These are phyloP conservation scores for Pseudevernia furfuracea DNA, from an alignment of 495 filamentous ascomycete species.

Conservation along the genomic window DNA sequence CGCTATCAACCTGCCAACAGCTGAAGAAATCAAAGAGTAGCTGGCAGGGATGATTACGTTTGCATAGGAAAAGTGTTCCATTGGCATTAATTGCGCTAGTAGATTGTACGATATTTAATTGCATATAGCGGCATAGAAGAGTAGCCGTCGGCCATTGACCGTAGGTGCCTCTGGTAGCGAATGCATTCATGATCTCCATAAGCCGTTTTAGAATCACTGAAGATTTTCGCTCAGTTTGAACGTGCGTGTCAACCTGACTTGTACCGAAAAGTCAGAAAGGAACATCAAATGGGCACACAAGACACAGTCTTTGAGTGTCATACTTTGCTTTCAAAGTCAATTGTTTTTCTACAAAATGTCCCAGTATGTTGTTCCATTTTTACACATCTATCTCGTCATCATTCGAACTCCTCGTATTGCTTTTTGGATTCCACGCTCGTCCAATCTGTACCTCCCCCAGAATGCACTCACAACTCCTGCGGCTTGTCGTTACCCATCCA, in stretches of 20 bases:
- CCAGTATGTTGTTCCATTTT: not conserved
- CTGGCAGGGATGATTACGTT: not conserved
- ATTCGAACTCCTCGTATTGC: not conserved
- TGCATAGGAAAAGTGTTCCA: not conserved
- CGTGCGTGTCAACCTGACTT: not conserved
- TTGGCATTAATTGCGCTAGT: not conserved
- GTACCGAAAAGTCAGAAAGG: accelerated
- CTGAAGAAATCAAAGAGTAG: conserved; percentile 37
- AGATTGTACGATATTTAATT: not conserved
- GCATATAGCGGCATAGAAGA: not conserved
- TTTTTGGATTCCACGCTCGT: not conserved
- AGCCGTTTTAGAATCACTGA: not conserved
- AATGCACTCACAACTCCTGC: conserved; percentile 1
- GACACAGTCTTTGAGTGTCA: not conserved
- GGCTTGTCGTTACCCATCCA: conserved; percentile 34
- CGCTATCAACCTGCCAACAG: conserved; percentile 60
- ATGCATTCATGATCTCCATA: not conserved
- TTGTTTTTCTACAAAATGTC: not conserved
- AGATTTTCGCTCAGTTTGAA: not conserved
- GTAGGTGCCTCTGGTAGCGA: not conserved
- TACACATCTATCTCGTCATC: not conserved
- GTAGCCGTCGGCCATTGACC: not conserved
- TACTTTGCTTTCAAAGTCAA: not conserved
- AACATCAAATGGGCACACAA: not conserved
- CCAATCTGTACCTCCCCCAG: not conserved